A percentile compares a stretch with the other conserved stretches of the same genome.
phyloP scores from a whole-genome alignment of 1,284 basidiomycete species.

The Malassezia equina region DNA sequence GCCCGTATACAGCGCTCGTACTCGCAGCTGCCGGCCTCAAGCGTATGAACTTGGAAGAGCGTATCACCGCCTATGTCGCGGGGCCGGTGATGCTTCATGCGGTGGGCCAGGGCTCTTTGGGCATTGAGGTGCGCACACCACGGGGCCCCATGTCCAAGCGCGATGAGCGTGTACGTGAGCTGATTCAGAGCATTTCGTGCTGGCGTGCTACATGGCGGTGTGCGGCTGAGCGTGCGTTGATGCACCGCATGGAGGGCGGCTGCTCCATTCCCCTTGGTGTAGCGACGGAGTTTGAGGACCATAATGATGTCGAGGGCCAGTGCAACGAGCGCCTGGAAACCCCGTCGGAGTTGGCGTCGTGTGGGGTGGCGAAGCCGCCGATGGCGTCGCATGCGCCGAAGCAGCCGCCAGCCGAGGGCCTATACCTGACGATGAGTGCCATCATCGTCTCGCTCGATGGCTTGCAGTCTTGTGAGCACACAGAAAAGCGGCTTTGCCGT shows the following conservation, averaged over 20 bases:
- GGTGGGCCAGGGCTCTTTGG: constrained; percentile 87
- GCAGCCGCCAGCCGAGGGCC: constrained; percentile 21
- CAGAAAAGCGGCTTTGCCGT: constrained; percentile 21
- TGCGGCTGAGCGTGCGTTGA: constrained; percentile 64
- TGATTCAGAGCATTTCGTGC: constrained; percentile 37
- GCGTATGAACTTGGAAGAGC: constrained; percentile 62
- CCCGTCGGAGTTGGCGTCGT: background rate
- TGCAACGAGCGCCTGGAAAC: constrained; percentile 29
- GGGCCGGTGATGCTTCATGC: constrained; percentile 70
- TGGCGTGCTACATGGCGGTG: constrained; percentile 41
- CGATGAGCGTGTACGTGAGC: constrained; percentile 32
- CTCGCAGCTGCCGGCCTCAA: constrained; percentile 87
- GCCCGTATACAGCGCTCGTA: constrained; percentile 79
- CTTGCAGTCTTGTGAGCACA: constrained; percentile 24
- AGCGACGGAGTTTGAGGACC: constrained; percentile 51
- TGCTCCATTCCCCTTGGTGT: constrained; percentile 96
- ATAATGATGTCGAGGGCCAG: constrained; percentile 31
- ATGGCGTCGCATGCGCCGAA: background rate
- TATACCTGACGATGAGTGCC: constrained; percentile 31
- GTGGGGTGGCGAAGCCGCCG: background rate
- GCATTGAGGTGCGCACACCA: constrained; percentile 66
- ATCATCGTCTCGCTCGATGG: constrained; percentile 47
- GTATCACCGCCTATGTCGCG: constrained; percentile 67
- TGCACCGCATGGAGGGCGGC: constrained; percentile 82
- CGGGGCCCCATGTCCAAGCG: constrained; percentile 20